Evolutionary conservation across 169 alveolate genomes (phyloP), one percentile per base, ranked within the genome.

Genomic region (Eimeria acervulina): DNA sequence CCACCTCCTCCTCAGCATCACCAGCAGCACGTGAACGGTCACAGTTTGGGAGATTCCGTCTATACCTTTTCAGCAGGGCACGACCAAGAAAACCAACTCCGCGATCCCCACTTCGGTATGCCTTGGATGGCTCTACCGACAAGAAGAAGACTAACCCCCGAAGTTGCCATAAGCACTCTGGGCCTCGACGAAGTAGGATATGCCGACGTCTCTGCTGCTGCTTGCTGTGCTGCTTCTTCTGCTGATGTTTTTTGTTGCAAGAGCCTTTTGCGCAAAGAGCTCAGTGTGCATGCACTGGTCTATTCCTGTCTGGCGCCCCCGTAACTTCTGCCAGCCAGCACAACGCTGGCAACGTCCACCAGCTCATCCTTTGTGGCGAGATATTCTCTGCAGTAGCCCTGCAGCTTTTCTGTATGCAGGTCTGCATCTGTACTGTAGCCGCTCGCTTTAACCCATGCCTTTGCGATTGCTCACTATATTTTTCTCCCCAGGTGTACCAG

Each of bases 91-190:
- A 42, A 80, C 44, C 91, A 83, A 19, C 74, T 26, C 31, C 91
- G 91, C 36, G 91, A 83, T 26, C 44, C 47, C 52, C 72, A 83
- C 21, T 44, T 38, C n/a, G 74, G 91, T 36, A 83, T 83, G 91
- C 91, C 95, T 10, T 94, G 96, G 96, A 94, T 94, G 96, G 95
- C 96, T 13, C 94, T 44, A 23, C 95, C 96, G 55, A 68, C 89
- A 0, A 61, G 96, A 19, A 70, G 96, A 19, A 76, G 96, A 6
- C 74, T 81, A 28, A 94, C 96, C n/a, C 91, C 81, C 38, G 96
- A 94, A 90, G 96, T 47, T 1, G 96, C 96, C 63, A 51, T 87
- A 7, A 61, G 90, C 51, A 63, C 91, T 38, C 84, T 94, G 36
- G 96, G 96, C 40, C 78, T 84, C 33, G 96, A 94, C 70, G 96